Conservation (phyloP, 108 stramenopile species). For the Epithemia pelagica region DNA sequence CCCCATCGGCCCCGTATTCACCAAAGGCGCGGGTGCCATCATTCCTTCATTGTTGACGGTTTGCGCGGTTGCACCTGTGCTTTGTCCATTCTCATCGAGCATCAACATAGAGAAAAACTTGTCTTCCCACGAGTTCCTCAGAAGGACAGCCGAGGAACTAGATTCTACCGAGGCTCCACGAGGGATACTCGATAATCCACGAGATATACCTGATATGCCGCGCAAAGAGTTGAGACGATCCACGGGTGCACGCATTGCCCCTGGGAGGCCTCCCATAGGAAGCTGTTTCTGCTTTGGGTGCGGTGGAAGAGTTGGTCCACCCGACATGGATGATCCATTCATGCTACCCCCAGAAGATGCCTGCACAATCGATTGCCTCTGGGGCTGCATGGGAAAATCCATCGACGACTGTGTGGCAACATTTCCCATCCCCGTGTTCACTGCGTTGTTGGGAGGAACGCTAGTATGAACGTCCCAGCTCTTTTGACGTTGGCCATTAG, state of each 20-base stretch:
- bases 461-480: background rate
- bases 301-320: slow-evolving; percentile 55
- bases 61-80: background rate
- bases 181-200: slow-evolving; percentile 35
- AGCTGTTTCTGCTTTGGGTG: slow-evolving; percentile 79
- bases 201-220: slow-evolving; percentile 34
- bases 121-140: slow-evolving; percentile 70
- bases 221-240: slow-evolving; percentile 31
- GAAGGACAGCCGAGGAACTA: slow-evolving; percentile 31
- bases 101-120: slow-evolving; percentile 73
- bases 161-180: slow-evolving; percentile 45
- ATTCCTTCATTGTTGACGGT: background rate
- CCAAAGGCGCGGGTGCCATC: background rate
- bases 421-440: background rate
- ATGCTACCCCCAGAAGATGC: background rate
- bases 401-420: background rate
- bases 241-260: slow-evolving; percentile 20
- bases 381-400: background rate
- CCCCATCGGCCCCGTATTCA: background rate
- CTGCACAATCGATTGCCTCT: background rate
- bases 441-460: background rate
- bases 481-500: background rate
- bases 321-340: background rate
- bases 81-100: slow-evolving; percentile 28
- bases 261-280: slow-evolving; percentile 30